Conservation (phyloP, 345 rosid genomes). For the Populus davidiana region DNA sequence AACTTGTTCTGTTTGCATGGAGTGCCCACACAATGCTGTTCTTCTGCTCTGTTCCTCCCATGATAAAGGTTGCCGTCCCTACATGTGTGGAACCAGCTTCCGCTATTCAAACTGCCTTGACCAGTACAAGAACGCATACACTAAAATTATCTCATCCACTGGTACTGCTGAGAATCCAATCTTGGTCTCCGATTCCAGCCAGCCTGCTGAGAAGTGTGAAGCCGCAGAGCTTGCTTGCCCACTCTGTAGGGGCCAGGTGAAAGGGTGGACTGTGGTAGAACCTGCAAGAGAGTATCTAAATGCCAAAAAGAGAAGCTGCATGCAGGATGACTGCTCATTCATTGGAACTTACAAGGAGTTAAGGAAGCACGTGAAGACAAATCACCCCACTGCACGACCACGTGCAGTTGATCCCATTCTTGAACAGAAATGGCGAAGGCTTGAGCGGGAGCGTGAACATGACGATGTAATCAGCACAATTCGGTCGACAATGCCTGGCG, state of each 20-base stretch:
- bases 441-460: constrained; percentile 67
- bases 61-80: constrained; percentile 96
- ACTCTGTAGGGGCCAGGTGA: constrained; percentile 93
- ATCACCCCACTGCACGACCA: constrained; percentile 75
- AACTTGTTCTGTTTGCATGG: constrained; percentile 95
- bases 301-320: constrained; percentile 75
- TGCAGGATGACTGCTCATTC: constrained; percentile 84
- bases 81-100: constrained; percentile 97
- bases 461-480: constrained; percentile 78
- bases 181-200: constrained; percentile 26
- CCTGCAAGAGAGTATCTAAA: constrained; percentile 75
- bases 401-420: constrained; percentile 73
- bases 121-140: constrained; percentile 80
- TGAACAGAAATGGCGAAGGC: constrained; percentile 84
- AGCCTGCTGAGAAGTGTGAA: constrained; percentile 50
- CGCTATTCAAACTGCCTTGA: constrained; percentile 93
- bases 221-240: constrained; percentile 72
- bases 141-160: constrained; percentile 48
- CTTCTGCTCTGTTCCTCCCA: constrained; percentile 96
- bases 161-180: constrained; percentile 34
- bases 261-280: constrained; percentile 96
- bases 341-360: constrained; percentile 78
- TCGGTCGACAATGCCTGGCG: constrained; percentile 82
- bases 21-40: constrained; percentile 94
- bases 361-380: constrained; percentile 81